Conservation (phyloP, 345 rosid species). For the Reutealis trisperma region DNA sequence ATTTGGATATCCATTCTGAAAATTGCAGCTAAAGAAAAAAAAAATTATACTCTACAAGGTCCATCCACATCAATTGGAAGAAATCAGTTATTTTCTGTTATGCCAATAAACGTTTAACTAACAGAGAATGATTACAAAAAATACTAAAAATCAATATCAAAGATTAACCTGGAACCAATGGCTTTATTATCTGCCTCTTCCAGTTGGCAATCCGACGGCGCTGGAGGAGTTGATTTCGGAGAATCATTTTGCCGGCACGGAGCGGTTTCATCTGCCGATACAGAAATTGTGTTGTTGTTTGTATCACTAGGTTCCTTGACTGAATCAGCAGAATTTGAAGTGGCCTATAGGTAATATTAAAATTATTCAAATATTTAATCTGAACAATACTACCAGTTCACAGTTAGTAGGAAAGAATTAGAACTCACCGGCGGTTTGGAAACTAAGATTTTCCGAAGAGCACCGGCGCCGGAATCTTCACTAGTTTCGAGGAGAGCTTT, state of each 20-base stretch:
- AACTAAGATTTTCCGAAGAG: constrained; percentile 61
- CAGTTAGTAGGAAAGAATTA: background rate
- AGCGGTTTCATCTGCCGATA: constrained; percentile 42
- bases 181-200: constrained; percentile 47
- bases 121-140: background rate
- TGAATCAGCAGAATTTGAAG: constrained; percentile 50
- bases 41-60: background rate
- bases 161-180: constrained; percentile 52
- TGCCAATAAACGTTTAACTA: no score
- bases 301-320: constrained; percentile 44
- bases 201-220: constrained; percentile 28
- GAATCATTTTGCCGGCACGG: constrained; percentile 45
- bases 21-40: background rate
- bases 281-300: constrained; percentile 26
- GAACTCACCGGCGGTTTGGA: constrained; percentile 44
- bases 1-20: background rate
- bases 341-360: constrained; percentile 37
- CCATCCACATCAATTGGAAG: no score
- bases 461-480: constrained; percentile 68
- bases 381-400: background rate
- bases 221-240: constrained; percentile 46
- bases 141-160: background rate
- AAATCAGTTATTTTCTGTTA: background rate
- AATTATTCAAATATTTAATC: background rate
- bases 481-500: constrained; percentile 71